These are phyloP conservation scores for Penicillium salamii DNA, from an alignment of 495 filamentous ascomycete genomes.

Conservation along the genomic window DNA sequence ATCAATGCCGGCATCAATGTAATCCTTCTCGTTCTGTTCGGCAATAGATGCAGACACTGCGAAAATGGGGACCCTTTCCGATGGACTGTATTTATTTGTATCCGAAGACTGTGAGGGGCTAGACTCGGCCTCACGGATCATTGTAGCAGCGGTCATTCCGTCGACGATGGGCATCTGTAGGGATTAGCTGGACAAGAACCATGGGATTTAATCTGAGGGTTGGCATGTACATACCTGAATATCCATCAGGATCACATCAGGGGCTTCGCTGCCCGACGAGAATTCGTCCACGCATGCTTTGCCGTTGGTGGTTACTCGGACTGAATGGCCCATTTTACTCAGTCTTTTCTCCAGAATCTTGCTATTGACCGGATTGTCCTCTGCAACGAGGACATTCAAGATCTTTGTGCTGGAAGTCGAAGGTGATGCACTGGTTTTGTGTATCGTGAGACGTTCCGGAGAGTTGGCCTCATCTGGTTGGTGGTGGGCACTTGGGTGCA, in stretches of 20 bases:
- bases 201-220: too few relatives aligned
- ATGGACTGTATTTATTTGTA: conserved; percentile 53
- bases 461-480: conserved; percentile 18
- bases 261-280: conserved; percentile 53
- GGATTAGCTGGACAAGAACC: too few relatives aligned
- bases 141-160: conserved; percentile 75
- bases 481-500: neutral
- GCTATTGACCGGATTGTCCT: conserved; percentile 92
- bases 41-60: conserved; percentile 85
- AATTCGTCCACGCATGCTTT: conserved; percentile 79
- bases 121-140: conserved; percentile 71
- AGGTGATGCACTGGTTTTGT: too few relatives aligned
- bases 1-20: conserved; percentile 82
- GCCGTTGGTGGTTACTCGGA: conserved; percentile 75
- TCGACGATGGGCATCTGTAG: conserved; percentile 94
- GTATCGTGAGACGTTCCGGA: too few relatives aligned
- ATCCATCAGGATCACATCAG: conserved; percentile 94
- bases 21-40: conserved; percentile 65
- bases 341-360: conserved; percentile 83
- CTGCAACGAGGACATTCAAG: conserved; percentile 75
- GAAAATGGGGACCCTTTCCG: conserved; percentile 67
- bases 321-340: conserved; percentile 73
- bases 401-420: too few relatives aligned
- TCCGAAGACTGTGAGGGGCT: conserved; percentile 42
- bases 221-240: too few relatives aligned